Base-by-base conservation (phyloP, 164 flowering plant genomes). In the Tinospora cordifolia region DNA sequence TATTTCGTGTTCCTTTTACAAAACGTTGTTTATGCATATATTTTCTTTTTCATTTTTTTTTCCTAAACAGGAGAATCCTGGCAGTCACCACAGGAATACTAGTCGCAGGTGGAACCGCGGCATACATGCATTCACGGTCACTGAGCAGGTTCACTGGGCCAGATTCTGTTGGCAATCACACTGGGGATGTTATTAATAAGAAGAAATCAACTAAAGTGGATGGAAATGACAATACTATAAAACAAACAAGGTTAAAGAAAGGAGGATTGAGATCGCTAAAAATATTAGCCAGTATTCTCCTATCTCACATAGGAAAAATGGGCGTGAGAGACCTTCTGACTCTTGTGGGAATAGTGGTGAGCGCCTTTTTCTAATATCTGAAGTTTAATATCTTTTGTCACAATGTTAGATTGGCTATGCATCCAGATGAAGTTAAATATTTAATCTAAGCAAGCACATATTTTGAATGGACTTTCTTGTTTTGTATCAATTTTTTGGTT, bases 91-190 rank as follows among this genome's bases (percentile, higher is more conserved):
- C 96, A 67, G 88, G 98, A 65, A 75, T 95, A 63, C 62, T 86
- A 51, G 90, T 83, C 77, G 94, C 88, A 44, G 91, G 99, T 71
- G 98, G 99, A 58, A 79, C 97, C 66, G 90, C 97, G 76, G 92
- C 86, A 60, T 92, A 87, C 76, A 57, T 88, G 76, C 87, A 84
- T 65, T 88, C 91, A 68, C 81, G 90, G 39, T 70, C 79, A 13
- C 24, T 58, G 63, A 58, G 63, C 39, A 78, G 81, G 65, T 13
- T 24, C 74, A 78, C 14, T 63, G 83, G 69, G 65, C 71, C 67
- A 21, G 81, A 74, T 75, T 79, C 87, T 69, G 70, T 60, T 64
- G 76, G 77, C 69, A 79, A 75, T 71, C 63, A 27, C 62, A 81
- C 79, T 81, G 90, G 84, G 68, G 39, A 73, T 69, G 74, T 26